Conservation (phyloP, 1,284 basidiomycete species). For the Pseudomicrostroma phylloplanum region DNA sequence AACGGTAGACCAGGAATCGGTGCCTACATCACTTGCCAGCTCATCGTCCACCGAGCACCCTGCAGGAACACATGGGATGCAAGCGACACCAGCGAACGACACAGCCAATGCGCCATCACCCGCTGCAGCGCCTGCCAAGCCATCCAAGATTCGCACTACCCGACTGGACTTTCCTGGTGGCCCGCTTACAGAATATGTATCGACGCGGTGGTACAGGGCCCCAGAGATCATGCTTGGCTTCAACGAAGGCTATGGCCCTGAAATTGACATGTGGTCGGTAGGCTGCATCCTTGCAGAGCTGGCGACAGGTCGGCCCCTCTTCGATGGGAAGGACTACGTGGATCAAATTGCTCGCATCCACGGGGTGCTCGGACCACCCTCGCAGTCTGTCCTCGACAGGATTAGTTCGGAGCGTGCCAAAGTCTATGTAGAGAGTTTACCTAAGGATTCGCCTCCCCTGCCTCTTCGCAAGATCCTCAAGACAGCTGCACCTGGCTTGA, state of each 20-base stretch:
- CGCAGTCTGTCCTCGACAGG: constrained; percentile 31
- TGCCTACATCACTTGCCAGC: neutral
- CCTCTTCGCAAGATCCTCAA: constrained; percentile 36
- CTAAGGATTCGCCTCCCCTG: constrained; percentile 24
- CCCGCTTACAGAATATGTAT: constrained; percentile 47
- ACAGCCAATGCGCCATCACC: neutral
- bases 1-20: neutral
- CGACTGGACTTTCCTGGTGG: constrained; percentile 45
- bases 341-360: constrained; percentile 48
- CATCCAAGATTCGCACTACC: constrained; percentile 8
- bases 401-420: constrained; percentile 43
- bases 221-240: constrained; percentile 51
- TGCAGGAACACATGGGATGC: no score
- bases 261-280: constrained; percentile 49
- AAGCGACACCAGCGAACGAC: no score
- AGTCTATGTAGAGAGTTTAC: constrained; percentile 42
- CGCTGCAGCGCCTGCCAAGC: constrained; percentile 9
- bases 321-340: constrained; percentile 49
- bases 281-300: constrained; percentile 50
- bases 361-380: constrained; percentile 43
- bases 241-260: constrained; percentile 44
- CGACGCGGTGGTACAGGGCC: constrained; percentile 49
- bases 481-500: constrained; percentile 30
- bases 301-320: constrained; percentile 42
- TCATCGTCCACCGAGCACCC: neutral